A percentile compares a stretch with the other conserved stretches of the same genome.
Conservation (phyloP, 1,284 basidiomycete genomes). For the Cutaneotrichosporon sp. region DNA sequence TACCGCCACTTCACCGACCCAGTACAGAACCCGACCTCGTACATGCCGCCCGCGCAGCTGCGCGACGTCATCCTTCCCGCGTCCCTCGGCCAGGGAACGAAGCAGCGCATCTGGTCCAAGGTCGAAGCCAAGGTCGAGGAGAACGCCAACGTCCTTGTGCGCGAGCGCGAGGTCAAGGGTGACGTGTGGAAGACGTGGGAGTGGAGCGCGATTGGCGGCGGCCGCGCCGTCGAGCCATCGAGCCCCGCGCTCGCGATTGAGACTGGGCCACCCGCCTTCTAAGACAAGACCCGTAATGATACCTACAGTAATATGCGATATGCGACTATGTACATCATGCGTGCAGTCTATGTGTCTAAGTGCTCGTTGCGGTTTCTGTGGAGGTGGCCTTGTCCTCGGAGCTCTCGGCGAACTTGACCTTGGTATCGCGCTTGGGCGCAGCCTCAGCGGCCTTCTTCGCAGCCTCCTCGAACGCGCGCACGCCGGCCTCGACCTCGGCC, state of each 20-base stretch:
- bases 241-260: not conserved
- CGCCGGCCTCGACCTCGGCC: slow-evolving; percentile 40
- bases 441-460: slow-evolving; percentile 13
- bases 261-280: not conserved
- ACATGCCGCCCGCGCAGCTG: slow-evolving; percentile 84
- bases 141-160: slow-evolving; percentile 90
- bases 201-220: slow-evolving; percentile 49
- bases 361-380: not conserved
- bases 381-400: no score
- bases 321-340: slow-evolving; percentile 2
- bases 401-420: slow-evolving; percentile 13
- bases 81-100: slow-evolving; percentile 68
- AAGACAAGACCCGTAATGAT: not conserved
- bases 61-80: slow-evolving; percentile 85
- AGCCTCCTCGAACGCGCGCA: slow-evolving; percentile 28
- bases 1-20: slow-evolving; percentile 75
- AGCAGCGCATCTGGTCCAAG: slow-evolving; percentile 77
- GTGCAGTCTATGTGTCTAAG: not conserved
- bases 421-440: slow-evolving; percentile 4
- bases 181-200: slow-evolving; percentile 62
- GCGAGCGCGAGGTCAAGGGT: slow-evolving; percentile 82
- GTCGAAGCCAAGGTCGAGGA: slow-evolving; percentile 88
- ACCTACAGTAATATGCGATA: no score
- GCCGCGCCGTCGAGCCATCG: not conserved
- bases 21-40: slow-evolving; percentile 71